phyloP scores from a whole-genome alignment of 441 rosid species.

The Syzygium syzygioides region DNA sequence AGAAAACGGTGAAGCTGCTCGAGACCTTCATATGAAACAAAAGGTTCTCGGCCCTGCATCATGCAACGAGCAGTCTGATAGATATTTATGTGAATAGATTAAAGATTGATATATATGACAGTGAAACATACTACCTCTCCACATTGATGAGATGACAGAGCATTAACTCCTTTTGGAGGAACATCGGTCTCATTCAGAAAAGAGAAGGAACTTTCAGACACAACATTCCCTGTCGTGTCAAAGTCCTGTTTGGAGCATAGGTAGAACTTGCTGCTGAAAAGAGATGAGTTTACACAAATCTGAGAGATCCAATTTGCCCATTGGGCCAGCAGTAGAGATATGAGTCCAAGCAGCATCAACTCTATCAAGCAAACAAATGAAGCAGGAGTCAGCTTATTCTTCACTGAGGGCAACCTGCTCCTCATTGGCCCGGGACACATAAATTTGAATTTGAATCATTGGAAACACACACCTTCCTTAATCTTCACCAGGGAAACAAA shows the following conservation, averaged over 20 bases:
- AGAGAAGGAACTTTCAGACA: constrained; percentile 30
- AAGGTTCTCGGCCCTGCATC: constrained; percentile 87
- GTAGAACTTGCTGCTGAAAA: constrained; percentile 78
- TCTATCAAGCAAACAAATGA: constrained; percentile 33
- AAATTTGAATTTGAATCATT: neutral
- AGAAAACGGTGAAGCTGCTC: constrained; percentile 90
- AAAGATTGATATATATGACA: neutral
- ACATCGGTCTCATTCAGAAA: constrained; percentile 34
- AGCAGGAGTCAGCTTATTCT: neutral
- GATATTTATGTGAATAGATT: neutral
- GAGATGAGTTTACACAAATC: constrained; percentile 83
- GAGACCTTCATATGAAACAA: constrained; percentile 78
- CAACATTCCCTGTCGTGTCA: constrained; percentile 24
- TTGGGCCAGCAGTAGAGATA: constrained; percentile 88
- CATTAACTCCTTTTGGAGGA: constrained; percentile 49
- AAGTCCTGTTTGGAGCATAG: constrained; percentile 71
- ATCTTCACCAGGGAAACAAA: constrained; percentile 85
- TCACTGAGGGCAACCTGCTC: neutral
- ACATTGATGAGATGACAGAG: constrained; percentile 47
- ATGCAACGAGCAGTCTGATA: neutral
- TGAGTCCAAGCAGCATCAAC: constrained; percentile 96
- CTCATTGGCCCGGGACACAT: neutral
- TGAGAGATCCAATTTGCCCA: constrained; percentile 88
- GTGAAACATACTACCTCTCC: constrained; percentile 48
- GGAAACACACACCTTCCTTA: constrained; percentile 58